Percentiles rank a stretch among this genome's conserved stretches.
Conservation (phyloP, 2,329 filamentous ascomycete genomes). For the Xylaria arbuscula region DNA sequence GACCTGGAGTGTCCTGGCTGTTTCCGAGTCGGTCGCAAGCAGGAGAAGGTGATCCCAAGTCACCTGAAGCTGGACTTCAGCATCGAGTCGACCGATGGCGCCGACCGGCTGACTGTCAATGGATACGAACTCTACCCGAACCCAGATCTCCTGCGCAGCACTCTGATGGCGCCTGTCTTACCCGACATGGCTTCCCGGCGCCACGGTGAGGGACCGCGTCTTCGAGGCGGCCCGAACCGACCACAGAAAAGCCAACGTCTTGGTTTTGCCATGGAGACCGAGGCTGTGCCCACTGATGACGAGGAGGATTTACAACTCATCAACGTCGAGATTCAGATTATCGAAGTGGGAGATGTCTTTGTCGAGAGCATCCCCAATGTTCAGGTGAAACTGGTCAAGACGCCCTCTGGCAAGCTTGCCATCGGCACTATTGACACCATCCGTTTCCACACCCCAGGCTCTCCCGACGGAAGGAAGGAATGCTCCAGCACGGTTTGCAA, state of each 20-base stretch:
- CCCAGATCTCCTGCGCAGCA: conserved; percentile 58
- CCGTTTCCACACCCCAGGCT: conserved; percentile 41
- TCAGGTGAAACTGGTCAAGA: conserved; percentile 71
- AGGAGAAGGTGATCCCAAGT: conserved; percentile 51
- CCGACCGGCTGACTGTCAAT: conserved; percentile 66
- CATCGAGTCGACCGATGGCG: conserved; percentile 58
- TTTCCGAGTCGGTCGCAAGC: conserved; percentile 23
- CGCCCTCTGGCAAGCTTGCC: conserved; percentile 63
- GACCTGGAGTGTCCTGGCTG: conserved; percentile 50
- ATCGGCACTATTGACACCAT: conserved; percentile 61
- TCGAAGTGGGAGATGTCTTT: conserved; percentile 68
- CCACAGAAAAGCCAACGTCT: conserved; percentile 48
- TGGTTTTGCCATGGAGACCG: conserved; percentile 61
- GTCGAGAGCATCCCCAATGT: conserved; percentile 66
- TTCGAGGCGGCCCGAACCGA: conserved; percentile 47
- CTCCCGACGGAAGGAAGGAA: conserved; percentile 49
- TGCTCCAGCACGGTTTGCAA: conserved; percentile 63
- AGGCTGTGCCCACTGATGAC: conserved; percentile 59
- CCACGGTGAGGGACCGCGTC: conserved; percentile 43
- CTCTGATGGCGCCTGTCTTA: conserved; percentile 60
- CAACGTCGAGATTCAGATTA: conserved; percentile 66
- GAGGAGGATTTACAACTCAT: conserved; percentile 65
- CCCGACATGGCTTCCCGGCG: conserved; percentile 50
- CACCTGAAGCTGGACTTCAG: conserved; percentile 66
- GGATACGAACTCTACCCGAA: conserved; percentile 69